Conservation (phyloP, 768 basidiomycete genomes). For the Lactarius trivialis region DNA sequence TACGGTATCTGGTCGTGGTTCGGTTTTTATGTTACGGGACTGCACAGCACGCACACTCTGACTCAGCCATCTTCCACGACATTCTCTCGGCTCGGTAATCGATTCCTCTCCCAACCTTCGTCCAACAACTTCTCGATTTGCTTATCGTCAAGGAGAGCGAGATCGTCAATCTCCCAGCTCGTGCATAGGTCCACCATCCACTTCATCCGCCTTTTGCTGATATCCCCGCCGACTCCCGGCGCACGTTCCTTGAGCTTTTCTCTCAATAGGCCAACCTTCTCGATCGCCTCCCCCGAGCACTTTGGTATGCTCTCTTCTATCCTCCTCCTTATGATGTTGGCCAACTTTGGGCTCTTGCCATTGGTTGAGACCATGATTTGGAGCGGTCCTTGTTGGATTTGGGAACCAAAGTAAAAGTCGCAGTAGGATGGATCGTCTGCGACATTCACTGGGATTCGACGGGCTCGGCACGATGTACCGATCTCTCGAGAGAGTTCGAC, state of each 20-base stretch:
- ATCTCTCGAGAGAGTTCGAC: conserved; percentile 64
- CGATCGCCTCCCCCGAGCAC: conserved; percentile 69
- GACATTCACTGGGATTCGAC: conserved; percentile 83
- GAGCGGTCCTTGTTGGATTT: conserved; percentile 82
- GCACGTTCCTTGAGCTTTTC: conserved; percentile 67
- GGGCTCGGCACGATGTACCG: conserved; percentile 56
- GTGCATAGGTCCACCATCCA: conserved; percentile 91
- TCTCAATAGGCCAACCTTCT: conserved; percentile 71
- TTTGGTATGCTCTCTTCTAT: conserved; percentile 66
- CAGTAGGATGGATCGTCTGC: conserved; percentile 94
- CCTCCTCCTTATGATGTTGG: conserved; percentile 68
- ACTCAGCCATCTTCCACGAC: conserved; percentile 25
- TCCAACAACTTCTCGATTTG: conserved; percentile 63
- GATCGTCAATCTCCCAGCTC: conserved; percentile 76
- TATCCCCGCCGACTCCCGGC: conserved; percentile 72
- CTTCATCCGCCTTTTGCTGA: conserved; percentile 77
- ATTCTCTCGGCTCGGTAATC: conserved; percentile 40
- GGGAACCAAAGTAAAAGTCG: conserved; percentile 98
- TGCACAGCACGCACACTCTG: neutral
- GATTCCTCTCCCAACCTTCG: conserved; percentile 76
- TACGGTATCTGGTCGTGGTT: neutral
- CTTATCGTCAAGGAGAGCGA: conserved; percentile 60
- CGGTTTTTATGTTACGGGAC: neutral
- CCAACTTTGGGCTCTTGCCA: conserved; percentile 87
- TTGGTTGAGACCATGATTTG: conserved; percentile 96